These are phyloP conservation scores for Stevia rebaudiana DNA, from an alignment of 140 eudicot genomes.

Conservation along the genomic window DNA sequence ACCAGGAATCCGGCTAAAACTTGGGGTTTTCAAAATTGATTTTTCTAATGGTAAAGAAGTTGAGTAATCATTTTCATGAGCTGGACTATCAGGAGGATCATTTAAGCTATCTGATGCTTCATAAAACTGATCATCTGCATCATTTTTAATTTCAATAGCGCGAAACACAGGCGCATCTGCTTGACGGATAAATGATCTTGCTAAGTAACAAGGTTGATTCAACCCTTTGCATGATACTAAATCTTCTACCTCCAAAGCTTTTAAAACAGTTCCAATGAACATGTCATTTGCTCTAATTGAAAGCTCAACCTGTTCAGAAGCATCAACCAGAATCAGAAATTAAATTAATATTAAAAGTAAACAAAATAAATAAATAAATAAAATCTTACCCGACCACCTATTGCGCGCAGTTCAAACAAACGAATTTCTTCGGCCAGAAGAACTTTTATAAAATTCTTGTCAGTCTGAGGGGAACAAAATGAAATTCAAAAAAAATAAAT, in stretches of 20 bases:
- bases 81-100: conserved; percentile 57
- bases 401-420: conserved; percentile 91
- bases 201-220: conserved; percentile 55
- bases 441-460: conserved; percentile 48
- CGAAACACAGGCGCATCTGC: conserved; percentile 45
- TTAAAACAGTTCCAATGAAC: conserved; percentile 87
- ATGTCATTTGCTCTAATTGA: conserved; percentile 69
- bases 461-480: conserved; percentile 33
- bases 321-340: conserved; percentile 13
- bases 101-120: conserved; percentile 79
- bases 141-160: conserved; percentile 38
- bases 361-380: not conserved
- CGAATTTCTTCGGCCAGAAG: conserved; percentile 84
- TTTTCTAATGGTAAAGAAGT: conserved; percentile 35
- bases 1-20: conserved; percentile 63
- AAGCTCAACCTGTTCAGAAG: conserved; percentile 69
- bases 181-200: conserved; percentile 68
- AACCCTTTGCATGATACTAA: conserved; percentile 49
- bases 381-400: conserved; percentile 82
- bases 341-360: not conserved
- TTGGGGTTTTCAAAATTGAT: conserved; percentile 53
- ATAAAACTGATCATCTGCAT: conserved; percentile 78
- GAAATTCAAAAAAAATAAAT: not conserved
- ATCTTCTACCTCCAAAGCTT: conserved; percentile 91
- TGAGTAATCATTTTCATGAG: conserved; percentile 26